Base-by-base conservation (phyloP, 1,284 basidiomycete species). In the Termitomyces sp. region DNA sequence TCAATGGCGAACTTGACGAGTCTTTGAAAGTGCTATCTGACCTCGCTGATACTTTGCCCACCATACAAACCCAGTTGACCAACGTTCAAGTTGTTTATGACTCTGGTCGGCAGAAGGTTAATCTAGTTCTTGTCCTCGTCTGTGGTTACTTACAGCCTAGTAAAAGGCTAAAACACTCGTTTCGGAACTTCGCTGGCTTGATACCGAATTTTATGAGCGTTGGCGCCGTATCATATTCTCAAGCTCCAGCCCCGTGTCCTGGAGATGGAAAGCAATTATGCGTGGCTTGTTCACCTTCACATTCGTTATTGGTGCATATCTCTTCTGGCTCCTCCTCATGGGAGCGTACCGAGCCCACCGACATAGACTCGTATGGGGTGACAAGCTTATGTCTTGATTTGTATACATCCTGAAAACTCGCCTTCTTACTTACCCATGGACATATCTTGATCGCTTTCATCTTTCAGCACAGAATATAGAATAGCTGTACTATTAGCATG, bases 301-400 rank as follows among this genome's bases (percentile, higher is more conserved):
- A 1, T 76, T 86, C 62, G 62, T 84, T 50, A 67, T 76, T 12
- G 82, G 81, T 63, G 70, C 76, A 30, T 83, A 81, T 77, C 70
- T 86, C 30, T 68, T 77, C n/a, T 86, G 77, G 76, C 76, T 84
- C 34, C 79, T 81, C 0, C 62, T 86, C 15, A 73, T 75, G 17
- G 87, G 86, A 31, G 85, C 79, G 30, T 83, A 86, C 54, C 74
- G 83, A 36, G 87, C 87, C 13, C 84, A 90, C 64, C 74, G 82
- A 59, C 81, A 88, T 61, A 73, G 86, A 43, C 76, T 88, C 26
- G 79, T 90, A 13, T 90, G 87, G 86, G 87, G 87, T 42, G 84
- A 87, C 63, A 77, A 82, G 52, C 73, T 90, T 55, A 85, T 88
- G 76, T 86, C 82, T 38, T 89, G 61, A 70, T 59, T 52, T 33